These are phyloP conservation scores for Parachaetomium inaequale DNA, from an alignment of 495 filamentous ascomycete genomes.

Conservation along the genomic window DNA sequence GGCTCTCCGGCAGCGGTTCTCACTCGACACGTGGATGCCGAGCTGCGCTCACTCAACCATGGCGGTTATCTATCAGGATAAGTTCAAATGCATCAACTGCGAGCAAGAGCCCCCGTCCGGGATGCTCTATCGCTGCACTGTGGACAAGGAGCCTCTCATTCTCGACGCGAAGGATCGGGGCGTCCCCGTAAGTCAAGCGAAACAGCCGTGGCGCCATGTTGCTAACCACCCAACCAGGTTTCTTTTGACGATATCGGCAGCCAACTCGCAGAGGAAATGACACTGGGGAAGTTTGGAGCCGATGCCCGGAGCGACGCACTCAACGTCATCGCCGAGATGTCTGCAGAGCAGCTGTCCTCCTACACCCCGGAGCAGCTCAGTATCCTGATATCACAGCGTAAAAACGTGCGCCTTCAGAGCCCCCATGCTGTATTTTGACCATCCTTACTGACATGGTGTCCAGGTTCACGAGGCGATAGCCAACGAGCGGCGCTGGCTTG, in stretches of 20 bases:
- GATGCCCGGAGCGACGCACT: slow-evolving; percentile 36
- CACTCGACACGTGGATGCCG: background rate
- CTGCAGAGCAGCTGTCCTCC: slow-evolving; percentile 44
- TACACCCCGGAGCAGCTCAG: slow-evolving; percentile 43
- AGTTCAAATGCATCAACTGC: slow-evolving; percentile 52
- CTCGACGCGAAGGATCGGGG: slow-evolving; percentile 35
- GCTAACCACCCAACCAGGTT: slow-evolving; percentile 22
- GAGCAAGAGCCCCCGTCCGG: slow-evolving; percentile 46
- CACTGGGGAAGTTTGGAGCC: slow-evolving; percentile 30
- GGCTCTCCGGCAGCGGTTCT: too few species aligned
- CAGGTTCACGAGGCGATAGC: slow-evolving; percentile 30
- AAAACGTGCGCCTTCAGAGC: slow-evolving; percentile 30
- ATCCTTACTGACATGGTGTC: background rate
- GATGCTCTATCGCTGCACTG: slow-evolving; percentile 65
- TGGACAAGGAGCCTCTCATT: slow-evolving; percentile 52
- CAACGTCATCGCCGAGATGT: slow-evolving; percentile 49
- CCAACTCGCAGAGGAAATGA: slow-evolving; percentile 25
- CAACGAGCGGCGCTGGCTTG: slow-evolving; percentile 12
- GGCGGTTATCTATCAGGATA: slow-evolving; percentile 49
- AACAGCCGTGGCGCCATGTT: background rate
- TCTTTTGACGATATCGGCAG: slow-evolving; percentile 30
- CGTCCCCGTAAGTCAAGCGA: slow-evolving; percentile 24
- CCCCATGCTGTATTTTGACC: background rate
- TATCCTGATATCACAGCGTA: slow-evolving; percentile 42
- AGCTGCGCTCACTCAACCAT: slow-evolving; percentile 59